Evolutionary conservation across 1,284 basidiomycete genomes (phyloP), one percentile per base, ranked within the genome.

Genomic region (Ustilago nuda): DNA sequence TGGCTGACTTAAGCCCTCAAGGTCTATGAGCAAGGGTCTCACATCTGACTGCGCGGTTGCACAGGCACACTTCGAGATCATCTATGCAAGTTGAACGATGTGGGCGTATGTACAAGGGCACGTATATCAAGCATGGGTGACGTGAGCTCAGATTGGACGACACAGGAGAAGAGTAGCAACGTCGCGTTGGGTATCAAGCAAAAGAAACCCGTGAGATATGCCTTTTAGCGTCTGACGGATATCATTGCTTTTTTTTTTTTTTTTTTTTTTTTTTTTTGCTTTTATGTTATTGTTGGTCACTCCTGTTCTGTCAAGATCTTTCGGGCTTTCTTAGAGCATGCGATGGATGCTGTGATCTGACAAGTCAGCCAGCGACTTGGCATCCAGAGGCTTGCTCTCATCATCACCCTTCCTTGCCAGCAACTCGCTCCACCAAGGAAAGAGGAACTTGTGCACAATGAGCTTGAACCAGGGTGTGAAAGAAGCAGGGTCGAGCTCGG

Each of bases 401-500:
- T 67, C 61, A 9, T 15, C 56, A 23, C 51, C 63, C 45, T 74
- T 72, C 54, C 92, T 90, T 39, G 88, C 88, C 58, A 93, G 83
- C 62, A 99, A 90, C 80, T 93, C 91, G 82, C 95, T 93, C 97
- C 97, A 99, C 97, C 97, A 99, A 15, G 94, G 94, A 86, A 96
- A 98, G 57, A 99, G 89, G 87, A 98, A 98, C 85, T 97, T 94
- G 8, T 95, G 91, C 1, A 94, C 95, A 82, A 99, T 99, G 46
- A 99, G 91, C 86, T 95, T 94, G 91, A 99, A 99, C 97, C 97
- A 99, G 0, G 97, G 97, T 4, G 97, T 99, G 87, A 99, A 99
- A 0, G 90, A 90, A 84, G 93, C 92, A 50, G 88, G 84, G 54
- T 85, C 84, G 45, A 91, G 84, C 78, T 94, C 91, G 53, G 92